Evolutionary conservation across 306 rosid species (phyloP).

Genomic region (Glycine soja): DNA sequence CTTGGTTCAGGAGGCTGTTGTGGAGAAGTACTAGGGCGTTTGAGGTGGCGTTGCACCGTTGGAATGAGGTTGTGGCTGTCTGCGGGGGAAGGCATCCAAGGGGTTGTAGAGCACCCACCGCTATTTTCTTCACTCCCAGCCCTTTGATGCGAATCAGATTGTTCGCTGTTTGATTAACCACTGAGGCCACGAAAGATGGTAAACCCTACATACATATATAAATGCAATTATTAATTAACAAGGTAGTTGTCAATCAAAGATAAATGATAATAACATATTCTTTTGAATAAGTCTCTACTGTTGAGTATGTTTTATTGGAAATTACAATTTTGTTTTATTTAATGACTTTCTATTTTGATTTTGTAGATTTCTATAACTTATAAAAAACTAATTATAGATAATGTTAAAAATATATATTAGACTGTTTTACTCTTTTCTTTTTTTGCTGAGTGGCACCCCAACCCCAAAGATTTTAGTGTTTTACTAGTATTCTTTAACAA

Average conservation of each 20-base stretch:
- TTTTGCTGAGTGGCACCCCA: too few species aligned
- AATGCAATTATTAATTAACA: not conserved
- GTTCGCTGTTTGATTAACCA: slow-evolving; percentile 63
- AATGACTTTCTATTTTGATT: too few species aligned
- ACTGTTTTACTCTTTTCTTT: too few species aligned
- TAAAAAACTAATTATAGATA: too few species aligned
- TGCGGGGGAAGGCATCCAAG: slow-evolving; percentile 76
- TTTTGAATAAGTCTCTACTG: too few species aligned
- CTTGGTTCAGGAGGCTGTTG: slow-evolving; percentile 66
- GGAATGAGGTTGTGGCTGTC: slow-evolving; percentile 57
- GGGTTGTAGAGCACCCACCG: slow-evolving; percentile 67
- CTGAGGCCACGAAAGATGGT: slow-evolving; percentile 55
- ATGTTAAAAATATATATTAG: too few species aligned
- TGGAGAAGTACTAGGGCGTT: slow-evolving; percentile 64
- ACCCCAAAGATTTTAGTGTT: too few species aligned
- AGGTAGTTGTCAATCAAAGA: not conserved
- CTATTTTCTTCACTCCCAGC: slow-evolving; percentile 74
- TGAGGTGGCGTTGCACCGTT: slow-evolving; percentile 56
- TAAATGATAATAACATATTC: too few species aligned
- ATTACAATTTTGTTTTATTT: too few species aligned
- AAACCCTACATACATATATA: slow-evolving; percentile 54
- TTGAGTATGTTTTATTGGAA: too few species aligned
- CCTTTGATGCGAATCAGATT: slow-evolving; percentile 64
- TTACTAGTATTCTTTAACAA: too few species aligned
- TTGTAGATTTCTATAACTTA: too few species aligned